A percentile compares a stretch with the other conserved stretches of the same genome.
These are phyloP conservation scores for Stephania japonica DNA, from an alignment of 164 flowering plant species.

Conservation along the genomic window DNA sequence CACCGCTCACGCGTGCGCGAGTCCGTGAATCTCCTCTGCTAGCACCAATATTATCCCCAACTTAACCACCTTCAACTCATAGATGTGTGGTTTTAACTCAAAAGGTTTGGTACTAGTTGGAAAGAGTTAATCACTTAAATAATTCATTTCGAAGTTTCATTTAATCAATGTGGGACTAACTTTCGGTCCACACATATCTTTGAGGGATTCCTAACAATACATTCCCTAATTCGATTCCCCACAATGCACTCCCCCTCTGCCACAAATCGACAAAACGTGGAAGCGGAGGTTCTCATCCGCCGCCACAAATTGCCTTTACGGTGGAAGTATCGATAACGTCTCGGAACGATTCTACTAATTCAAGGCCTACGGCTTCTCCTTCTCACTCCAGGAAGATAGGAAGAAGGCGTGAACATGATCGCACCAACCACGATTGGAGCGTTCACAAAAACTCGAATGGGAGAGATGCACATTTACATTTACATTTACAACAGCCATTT, in stretches of 20 bases:
- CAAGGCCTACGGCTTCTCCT: slow-evolving; percentile 6
- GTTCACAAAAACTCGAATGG: slow-evolving; percentile 26
- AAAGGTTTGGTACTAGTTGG: too few species aligned
- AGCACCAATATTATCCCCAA: too few species aligned
- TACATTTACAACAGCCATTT: slow-evolving; percentile 24
- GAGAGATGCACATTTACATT: slow-evolving; percentile 41
- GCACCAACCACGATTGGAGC: slow-evolving; percentile 41
- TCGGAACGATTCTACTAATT: slow-evolving; percentile 22
- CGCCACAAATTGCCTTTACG: too few species aligned
- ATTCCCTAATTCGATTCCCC: slow-evolving; percentile 30
- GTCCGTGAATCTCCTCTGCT: too few species aligned
- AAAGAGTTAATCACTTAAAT: too few species aligned
- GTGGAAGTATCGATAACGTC: slow-evolving; percentile 5
- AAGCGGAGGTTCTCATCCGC: slow-evolving; percentile 13
- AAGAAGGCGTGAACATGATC: slow-evolving; percentile 41
- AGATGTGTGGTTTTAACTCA: too few species aligned
- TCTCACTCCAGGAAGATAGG: slow-evolving; percentile 40
- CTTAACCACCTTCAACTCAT: too few species aligned
- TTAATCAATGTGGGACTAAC: too few species aligned
- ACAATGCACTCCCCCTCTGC: slow-evolving; percentile 28
- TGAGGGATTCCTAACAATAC: too few species aligned
- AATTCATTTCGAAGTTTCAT: too few species aligned
- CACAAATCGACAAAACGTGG: slow-evolving; percentile 40
- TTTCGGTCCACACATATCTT: too few species aligned
- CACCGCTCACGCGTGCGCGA: too few species aligned